Conservation (phyloP, 345 rosid genomes). For the Abelmoschus esculentus region DNA sequence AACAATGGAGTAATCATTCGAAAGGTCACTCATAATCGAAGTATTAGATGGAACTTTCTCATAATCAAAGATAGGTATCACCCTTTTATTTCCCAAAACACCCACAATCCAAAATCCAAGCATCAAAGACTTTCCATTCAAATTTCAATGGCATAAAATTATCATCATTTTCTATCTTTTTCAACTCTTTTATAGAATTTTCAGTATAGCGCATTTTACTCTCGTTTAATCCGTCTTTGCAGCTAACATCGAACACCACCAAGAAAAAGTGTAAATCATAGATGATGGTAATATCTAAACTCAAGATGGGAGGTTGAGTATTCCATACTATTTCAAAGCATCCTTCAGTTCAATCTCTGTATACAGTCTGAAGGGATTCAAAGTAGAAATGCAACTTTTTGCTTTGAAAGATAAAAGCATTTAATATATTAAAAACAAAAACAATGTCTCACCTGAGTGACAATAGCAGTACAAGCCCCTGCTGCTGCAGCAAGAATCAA, state of each 20-base stretch:
- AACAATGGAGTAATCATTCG: background rate
- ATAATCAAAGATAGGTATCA: background rate
- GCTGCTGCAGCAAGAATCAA: constrained; percentile 74
- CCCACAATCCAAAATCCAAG: background rate
- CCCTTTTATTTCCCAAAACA: background rate
- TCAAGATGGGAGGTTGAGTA: background rate
- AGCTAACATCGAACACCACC: background rate
- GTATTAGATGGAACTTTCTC: background rate
- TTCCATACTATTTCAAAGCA: background rate
- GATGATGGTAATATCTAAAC: background rate
- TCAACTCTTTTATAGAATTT: background rate
- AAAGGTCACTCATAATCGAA: background rate
- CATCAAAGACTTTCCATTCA: background rate
- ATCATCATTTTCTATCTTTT: background rate
- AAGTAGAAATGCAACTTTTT: background rate
- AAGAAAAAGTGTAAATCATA: background rate
- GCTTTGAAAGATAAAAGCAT: too few species aligned
- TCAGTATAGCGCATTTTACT: background rate
- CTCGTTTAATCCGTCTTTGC: background rate
- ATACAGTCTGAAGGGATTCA: background rate
- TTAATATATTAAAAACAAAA: background rate
- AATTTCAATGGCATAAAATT: background rate
- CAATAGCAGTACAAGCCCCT: constrained; percentile 73
- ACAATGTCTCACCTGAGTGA: constrained; percentile 45
- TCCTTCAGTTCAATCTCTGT: background rate